Conservation (phyloP, 352 stramenopile genomes). For the Phytophthora tubulina region DNA sequence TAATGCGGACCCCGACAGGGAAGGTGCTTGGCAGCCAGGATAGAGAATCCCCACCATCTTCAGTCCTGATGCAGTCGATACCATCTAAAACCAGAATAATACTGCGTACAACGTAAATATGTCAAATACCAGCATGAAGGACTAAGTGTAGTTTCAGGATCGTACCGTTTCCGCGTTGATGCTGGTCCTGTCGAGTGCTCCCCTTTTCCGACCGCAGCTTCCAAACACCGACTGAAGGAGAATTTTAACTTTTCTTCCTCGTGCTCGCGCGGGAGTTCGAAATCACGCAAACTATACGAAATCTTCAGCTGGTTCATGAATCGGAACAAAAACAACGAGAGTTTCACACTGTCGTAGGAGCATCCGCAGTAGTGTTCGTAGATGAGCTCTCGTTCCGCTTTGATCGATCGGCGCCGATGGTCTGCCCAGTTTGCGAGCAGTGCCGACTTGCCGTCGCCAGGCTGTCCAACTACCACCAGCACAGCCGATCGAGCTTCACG, state of each 20-base stretch:
- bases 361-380: conserved; percentile 86
- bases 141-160: not conserved
- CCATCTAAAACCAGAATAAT: conserved; percentile 86
- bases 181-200: conserved; percentile 39
- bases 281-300: conserved; percentile 77
- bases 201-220: conserved; percentile 64
- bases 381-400: conserved; percentile 65
- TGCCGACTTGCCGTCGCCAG: conserved; percentile 82
- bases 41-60: conserved; percentile 85
- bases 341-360: conserved; percentile 87
- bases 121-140: conserved; percentile 3
- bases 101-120: conserved; percentile 34
- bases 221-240: conserved; percentile 79
- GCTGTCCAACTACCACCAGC: conserved; percentile 67
- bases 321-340: conserved; percentile 85
- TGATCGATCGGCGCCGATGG: conserved; percentile 45
- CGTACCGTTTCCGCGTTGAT: conserved; percentile 44
- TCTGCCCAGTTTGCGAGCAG: conserved; percentile 80
- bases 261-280: conserved; percentile 80
- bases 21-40: conserved; percentile 87
- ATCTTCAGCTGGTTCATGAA: conserved; percentile 85
- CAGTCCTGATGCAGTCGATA: conserved; percentile 83
- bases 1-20: conserved; percentile 71
- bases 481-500: conserved; percentile 50
- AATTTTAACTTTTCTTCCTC: conserved; percentile 91